Percentiles rank a stretch among this genome's conserved stretches.
Evolutionary conservation across 768 basidiomycete genomes (phyloP).

Genomic region (Austroboletus eburneus): DNA sequence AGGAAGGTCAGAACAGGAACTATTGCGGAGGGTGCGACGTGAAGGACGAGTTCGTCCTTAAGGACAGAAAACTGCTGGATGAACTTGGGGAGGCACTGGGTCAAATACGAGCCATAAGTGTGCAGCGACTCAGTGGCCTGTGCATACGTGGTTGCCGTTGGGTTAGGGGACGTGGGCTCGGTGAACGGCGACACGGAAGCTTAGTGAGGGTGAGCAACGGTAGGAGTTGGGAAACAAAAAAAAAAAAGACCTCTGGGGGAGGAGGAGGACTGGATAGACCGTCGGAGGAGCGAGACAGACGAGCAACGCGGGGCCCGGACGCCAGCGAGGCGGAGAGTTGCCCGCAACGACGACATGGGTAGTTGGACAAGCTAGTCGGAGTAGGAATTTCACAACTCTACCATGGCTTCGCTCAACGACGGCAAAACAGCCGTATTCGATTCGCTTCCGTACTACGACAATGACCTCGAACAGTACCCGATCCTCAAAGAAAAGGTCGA

Average conservation of each 20-base stretch:
- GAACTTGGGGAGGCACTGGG: conserved; percentile 91
- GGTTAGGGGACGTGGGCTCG: conserved; percentile 89
- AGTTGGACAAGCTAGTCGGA: conserved; percentile 17
- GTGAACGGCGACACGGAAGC: conserved; percentile 77
- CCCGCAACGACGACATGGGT: conserved; percentile 40
- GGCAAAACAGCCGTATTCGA: conserved; percentile 50
- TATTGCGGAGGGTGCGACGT: conserved; percentile 77
- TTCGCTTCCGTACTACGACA: conserved; percentile 92
- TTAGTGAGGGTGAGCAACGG: conserved; percentile 23
- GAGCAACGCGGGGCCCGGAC: conserved; percentile 32
- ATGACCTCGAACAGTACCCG: conserved; percentile 78
- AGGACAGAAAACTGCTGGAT: conserved; percentile 97
- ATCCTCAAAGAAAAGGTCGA: conserved; percentile 71
- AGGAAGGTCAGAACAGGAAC: conserved; percentile 87
- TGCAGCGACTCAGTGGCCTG: conserved; percentile 78
- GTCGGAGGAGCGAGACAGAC: conserved; percentile 29
- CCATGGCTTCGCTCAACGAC: conserved; percentile 24
- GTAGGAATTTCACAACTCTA: conserved; percentile 23
- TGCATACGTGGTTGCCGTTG: conserved; percentile 65
- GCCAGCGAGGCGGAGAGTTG: conserved; percentile 41
- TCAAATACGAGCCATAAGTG: conserved; percentile 89
- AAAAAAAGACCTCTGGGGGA: conserved; percentile 42
- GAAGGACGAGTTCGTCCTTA: conserved; percentile 92
- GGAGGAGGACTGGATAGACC: conserved; percentile 46
- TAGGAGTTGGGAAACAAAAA: not conserved